Conservation (phyloP, 1,139 yeast genomes). For the Protomyces lactucae-debilis region DNA sequence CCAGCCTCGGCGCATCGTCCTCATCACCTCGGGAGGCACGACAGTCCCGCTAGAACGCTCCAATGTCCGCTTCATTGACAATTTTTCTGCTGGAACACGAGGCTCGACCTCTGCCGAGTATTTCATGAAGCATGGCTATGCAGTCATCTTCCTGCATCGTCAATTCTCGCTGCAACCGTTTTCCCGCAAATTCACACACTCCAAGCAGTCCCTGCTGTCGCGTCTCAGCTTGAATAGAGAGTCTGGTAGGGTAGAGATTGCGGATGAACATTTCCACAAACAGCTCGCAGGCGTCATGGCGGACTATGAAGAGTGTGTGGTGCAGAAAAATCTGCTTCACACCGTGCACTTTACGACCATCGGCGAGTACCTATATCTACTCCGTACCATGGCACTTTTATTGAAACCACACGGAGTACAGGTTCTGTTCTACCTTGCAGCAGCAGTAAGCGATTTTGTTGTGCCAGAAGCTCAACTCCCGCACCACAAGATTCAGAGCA, state of each 20-base stretch:
- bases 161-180: slow-evolving; percentile 89
- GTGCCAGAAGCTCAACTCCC: slow-evolving; percentile 80
- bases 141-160: slow-evolving; percentile 85
- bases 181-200: slow-evolving; percentile 75
- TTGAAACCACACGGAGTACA: slow-evolving; percentile 48
- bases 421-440: slow-evolving; percentile 83
- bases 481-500: slow-evolving; percentile 78
- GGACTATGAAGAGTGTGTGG: slow-evolving; percentile 49
- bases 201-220: slow-evolving; percentile 80
- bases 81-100: slow-evolving; percentile 95
- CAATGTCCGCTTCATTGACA: slow-evolving; percentile 92
- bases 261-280: not conserved
- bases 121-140: slow-evolving; percentile 76
- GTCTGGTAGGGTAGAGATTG: slow-evolving; percentile 19
- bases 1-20: slow-evolving; percentile 21
- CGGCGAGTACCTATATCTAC: slow-evolving; percentile 82
- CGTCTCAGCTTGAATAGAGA: slow-evolving; percentile 48
- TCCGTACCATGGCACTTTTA: slow-evolving; percentile 60
- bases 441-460: slow-evolving; percentile 96
- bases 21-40: slow-evolving; percentile 66
- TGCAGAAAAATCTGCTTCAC: slow-evolving; percentile 52
- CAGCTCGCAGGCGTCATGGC: not conserved
- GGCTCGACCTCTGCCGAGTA: slow-evolving; percentile 96
- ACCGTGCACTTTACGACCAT: slow-evolving; percentile 89
- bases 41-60: slow-evolving; percentile 96